Evolutionary conservation across 805 yeast species (phyloP).

Genomic region (Schwanniomyces yamadae): DNA sequence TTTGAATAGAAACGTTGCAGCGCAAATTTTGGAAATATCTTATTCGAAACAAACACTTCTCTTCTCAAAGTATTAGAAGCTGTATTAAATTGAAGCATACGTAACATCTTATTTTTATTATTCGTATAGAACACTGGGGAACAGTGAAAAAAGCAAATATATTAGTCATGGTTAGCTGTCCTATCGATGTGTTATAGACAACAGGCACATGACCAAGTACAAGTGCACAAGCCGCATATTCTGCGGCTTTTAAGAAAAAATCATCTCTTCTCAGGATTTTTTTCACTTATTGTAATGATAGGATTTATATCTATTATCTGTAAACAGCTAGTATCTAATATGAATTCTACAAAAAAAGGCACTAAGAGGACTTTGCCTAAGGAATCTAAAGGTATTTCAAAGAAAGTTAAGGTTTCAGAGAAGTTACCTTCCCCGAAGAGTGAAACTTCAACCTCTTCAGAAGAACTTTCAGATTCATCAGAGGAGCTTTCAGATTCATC

Average conservation of each 20-base stretch:
- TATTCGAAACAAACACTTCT: no score
- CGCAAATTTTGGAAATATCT: no score
- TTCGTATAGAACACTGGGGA: no score
- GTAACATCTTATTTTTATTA: no score
- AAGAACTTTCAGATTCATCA: conserved; percentile 9
- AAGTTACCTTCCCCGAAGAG: conserved; percentile 21
- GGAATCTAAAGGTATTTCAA: conserved; percentile 13
- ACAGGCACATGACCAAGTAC: neutral
- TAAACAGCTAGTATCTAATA: no score
- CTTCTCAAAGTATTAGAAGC: no score
- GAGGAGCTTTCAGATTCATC: conserved; percentile 10
- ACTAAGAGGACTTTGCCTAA: conserved; percentile 27
- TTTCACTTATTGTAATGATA: no score
- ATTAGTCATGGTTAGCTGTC: no score
- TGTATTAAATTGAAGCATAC: no score
- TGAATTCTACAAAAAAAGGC: conserved; percentile 28
- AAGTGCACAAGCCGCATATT: conserved; percentile 2
- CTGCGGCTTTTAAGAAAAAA: neutral
- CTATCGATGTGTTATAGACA: no score
- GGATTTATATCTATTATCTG: no score
- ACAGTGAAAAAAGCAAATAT: no score
- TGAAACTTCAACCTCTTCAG: conserved; percentile 14
- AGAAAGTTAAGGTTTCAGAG: conserved; percentile 31
- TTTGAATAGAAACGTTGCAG: conserved; percentile 4
- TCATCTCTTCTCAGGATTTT: conserved; percentile 9